Evolutionary conservation across 2,329 filamentous ascomycete genomes (phyloP), one percentile per base, ranked within the genome.

Genomic region (Talaromyces verruculosus): DNA sequence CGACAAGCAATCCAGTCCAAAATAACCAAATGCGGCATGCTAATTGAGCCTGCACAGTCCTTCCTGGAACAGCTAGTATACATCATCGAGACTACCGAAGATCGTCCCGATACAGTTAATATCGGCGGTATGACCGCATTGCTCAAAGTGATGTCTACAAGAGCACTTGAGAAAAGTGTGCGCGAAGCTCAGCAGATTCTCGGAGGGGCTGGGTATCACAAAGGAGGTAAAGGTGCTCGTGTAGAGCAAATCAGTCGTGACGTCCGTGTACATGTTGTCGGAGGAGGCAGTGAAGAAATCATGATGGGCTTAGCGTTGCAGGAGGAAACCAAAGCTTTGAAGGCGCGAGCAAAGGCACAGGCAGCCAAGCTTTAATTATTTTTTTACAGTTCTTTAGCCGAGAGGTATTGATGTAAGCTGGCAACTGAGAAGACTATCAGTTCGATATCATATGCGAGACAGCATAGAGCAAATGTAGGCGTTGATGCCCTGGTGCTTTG

Each of bases 51-150:
- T 0, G 84, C 86, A 55, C 87, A 85, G 75, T 84, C 86, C 0
- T 88, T 86, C 77, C 73, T 89, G 66, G 87, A 89, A 70, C 86
- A 88, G 71, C 76, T 89, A 2, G 85, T 84, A 5, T 85, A 84
- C 71, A 84, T 85, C 55, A 78, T 85, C 51, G 79, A 84, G 66
- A 72, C 78, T 8, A 80, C 78, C 3, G 77, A 79, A 68, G 70
- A 80, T 64, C 73, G 73, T 76, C 67, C 77, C 7, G 78, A 77
- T 61, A 73, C 77, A 41, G 74, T 81, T 11, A 80, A 82, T 45
- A 80, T 85, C 39, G 83, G 83, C 1, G 83, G 83, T 0, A 81
- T 83, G 76, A 84, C 83, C 17, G 84, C 83, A 0, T 72, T 84
- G 67, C 72, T 83, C 37, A 85, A 85, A 68, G 81, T 85, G 3